A percentile compares a stretch with the other conserved stretches of the same genome.
phyloP scores from a whole-genome alignment of 352 stramenopile species.

The Pythium phragmiticola region DNA sequence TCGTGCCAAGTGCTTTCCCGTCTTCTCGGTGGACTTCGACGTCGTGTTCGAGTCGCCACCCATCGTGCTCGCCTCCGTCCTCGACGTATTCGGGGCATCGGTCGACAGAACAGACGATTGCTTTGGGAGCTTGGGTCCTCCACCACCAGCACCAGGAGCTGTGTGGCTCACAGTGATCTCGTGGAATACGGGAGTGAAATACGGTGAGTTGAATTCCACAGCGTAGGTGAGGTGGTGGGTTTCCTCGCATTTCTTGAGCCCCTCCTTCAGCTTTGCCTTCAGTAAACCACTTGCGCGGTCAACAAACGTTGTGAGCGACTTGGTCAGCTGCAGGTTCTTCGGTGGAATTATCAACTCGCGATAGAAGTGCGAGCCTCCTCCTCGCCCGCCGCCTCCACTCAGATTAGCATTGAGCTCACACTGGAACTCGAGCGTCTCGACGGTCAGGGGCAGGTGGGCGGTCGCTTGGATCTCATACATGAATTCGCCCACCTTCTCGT shows the following conservation, averaged over 20 bases:
- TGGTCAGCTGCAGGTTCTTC: slow-evolving; percentile 79
- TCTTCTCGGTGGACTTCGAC: slow-evolving; percentile 28
- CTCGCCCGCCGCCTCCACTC: slow-evolving; percentile 5
- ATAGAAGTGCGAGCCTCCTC: slow-evolving; percentile 49
- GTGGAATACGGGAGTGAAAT: slow-evolving; percentile 61
- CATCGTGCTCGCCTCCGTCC: slow-evolving; percentile 12
- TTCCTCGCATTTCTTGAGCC: slow-evolving; percentile 76
- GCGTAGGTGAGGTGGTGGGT: slow-evolving; percentile 61
- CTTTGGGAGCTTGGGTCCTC: slow-evolving; percentile 3
- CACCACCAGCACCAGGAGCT: not conserved
- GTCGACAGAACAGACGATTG: slow-evolving; percentile 7
- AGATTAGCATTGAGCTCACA: slow-evolving; percentile 47
- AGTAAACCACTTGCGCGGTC: slow-evolving; percentile 70
- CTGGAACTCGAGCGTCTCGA: slow-evolving; percentile 82
- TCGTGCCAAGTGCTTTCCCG: slow-evolving; percentile 44
- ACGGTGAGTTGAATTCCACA: slow-evolving; percentile 87
- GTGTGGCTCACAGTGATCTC: slow-evolving; percentile 51
- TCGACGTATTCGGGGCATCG: slow-evolving; percentile 9
- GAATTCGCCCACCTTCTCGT: slow-evolving; percentile 93
- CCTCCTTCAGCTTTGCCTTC: slow-evolving; percentile 76
- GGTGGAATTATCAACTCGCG: slow-evolving; percentile 73
- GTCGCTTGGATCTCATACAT: slow-evolving; percentile 88
- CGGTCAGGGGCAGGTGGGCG: slow-evolving; percentile 68
- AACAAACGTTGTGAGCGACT: slow-evolving; percentile 60
- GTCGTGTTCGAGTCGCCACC: not conserved